Conservation (phyloP, 108 stramenopile genomes). For the Skeletonema menzelii region DNA sequence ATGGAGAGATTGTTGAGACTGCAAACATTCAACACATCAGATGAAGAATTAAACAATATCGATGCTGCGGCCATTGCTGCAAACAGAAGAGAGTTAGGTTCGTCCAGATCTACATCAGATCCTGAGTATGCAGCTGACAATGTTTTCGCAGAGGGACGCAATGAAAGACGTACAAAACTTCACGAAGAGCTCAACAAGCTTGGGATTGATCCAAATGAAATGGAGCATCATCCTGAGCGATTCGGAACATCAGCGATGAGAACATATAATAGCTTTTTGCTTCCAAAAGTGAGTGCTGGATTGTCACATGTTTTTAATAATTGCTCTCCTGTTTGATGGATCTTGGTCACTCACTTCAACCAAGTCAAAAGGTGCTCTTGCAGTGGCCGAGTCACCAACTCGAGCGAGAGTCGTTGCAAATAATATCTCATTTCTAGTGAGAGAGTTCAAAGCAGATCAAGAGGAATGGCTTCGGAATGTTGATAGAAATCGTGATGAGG, state of each 20-base stretch:
- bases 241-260: slow-evolving; percentile 54
- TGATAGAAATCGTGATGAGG: slow-evolving; percentile 38
- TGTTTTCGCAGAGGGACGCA: slow-evolving; percentile 34
- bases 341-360: neutral
- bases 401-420: slow-evolving; percentile 57
- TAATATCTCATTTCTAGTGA: slow-evolving; percentile 51
- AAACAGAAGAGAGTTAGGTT: neutral
- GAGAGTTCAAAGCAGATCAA: slow-evolving; percentile 53
- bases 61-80: neutral
- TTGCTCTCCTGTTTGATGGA: neutral
- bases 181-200: slow-evolving; percentile 38
- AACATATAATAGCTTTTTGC: slow-evolving; percentile 52
- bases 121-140: slow-evolving; percentile 35
- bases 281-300: slow-evolving; percentile 26
- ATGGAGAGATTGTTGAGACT: slow-evolving; percentile 6
- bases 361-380: slow-evolving; percentile 51
- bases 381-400: slow-evolving; percentile 53
- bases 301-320: neutral
- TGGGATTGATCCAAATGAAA: slow-evolving; percentile 39
- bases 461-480: slow-evolving; percentile 61
- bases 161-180: slow-evolving; percentile 35
- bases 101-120: slow-evolving; percentile 38
- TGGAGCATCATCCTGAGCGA: slow-evolving; percentile 39
- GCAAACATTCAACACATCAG: neutral
- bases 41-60: neutral